Evolutionary conservation across 768 basidiomycete species (phyloP).

Genomic region (Pulveroboletus sp.): DNA sequence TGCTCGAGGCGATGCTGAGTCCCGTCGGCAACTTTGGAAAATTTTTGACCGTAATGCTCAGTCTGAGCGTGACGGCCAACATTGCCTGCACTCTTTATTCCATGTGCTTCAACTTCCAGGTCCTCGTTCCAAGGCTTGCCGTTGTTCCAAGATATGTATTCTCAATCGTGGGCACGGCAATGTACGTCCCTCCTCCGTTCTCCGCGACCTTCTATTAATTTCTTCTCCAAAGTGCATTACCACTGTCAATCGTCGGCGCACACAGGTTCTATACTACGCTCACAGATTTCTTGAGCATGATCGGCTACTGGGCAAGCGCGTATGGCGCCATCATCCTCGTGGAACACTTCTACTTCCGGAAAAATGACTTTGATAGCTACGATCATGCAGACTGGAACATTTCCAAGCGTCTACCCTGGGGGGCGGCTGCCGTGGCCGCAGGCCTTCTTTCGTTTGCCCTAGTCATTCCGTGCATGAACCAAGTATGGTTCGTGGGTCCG

Average conservation of each 20-base stretch:
- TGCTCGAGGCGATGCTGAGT: slow-evolving; percentile 57
- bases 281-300: slow-evolving; percentile 65
- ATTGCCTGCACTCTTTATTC: slow-evolving; percentile 84
- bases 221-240: slow-evolving; percentile 48
- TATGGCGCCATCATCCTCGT: slow-evolving; percentile 58
- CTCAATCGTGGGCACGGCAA: slow-evolving; percentile 59
- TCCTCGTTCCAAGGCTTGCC: slow-evolving; percentile 57
- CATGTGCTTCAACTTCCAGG: slow-evolving; percentile 70
- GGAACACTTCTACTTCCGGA: slow-evolving; percentile 69
- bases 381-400: slow-evolving; percentile 50
- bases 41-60: slow-evolving; percentile 67
- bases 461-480: slow-evolving; percentile 65
- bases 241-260: slow-evolving; percentile 67
- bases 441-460: slow-evolving; percentile 51
- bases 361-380: slow-evolving; percentile 47
- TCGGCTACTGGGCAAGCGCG: slow-evolving; percentile 60
- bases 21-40: slow-evolving; percentile 68
- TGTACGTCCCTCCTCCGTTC: slow-evolving; percentile 43
- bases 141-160: slow-evolving; percentile 70
- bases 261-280: slow-evolving; percentile 63
- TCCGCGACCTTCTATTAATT: slow-evolving; percentile 4
- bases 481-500: slow-evolving; percentile 70
- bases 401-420: slow-evolving; percentile 53
- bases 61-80: slow-evolving; percentile 77
- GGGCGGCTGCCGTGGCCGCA: slow-evolving; percentile 57